These are phyloP conservation scores for Mariannaea elegans DNA, from an alignment of 2,329 filamentous ascomycete genomes.

Conservation along the genomic window DNA sequence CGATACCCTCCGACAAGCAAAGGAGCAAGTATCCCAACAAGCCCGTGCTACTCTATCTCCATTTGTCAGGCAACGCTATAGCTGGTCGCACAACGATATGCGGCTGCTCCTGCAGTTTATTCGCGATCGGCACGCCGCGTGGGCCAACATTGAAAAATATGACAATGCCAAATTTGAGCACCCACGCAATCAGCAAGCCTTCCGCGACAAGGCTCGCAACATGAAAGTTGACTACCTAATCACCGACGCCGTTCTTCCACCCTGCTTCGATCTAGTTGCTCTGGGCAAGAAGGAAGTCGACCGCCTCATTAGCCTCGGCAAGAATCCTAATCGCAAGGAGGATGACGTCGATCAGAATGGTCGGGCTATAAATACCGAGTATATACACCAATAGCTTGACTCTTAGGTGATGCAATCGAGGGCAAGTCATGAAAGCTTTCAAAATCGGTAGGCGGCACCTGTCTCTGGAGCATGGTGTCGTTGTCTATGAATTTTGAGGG, in stretches of 20 bases:
- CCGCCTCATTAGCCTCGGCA: slow-evolving; percentile 51
- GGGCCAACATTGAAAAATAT: slow-evolving; percentile 45
- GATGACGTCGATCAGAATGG: slow-evolving; percentile 54
- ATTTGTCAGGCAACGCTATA: slow-evolving; percentile 38
- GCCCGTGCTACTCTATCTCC: slow-evolving; percentile 35
- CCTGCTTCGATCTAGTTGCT: slow-evolving; percentile 59
- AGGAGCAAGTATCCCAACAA: slow-evolving; percentile 28
- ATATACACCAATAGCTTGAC: no score
- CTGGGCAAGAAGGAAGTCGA: slow-evolving; percentile 60
- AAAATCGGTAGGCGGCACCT: no score
- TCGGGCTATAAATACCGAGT: slow-evolving; percentile 49
- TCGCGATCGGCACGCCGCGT: slow-evolving; percentile 37
- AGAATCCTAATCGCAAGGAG: slow-evolving; percentile 61
- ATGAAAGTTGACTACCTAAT: slow-evolving; percentile 63
- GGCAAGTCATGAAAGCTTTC: no score
- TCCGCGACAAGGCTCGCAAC: slow-evolving; percentile 67
- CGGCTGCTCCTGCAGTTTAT: slow-evolving; percentile 54
- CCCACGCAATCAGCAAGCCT: slow-evolving; percentile 61
- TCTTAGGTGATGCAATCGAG: no score
- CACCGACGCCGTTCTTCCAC: slow-evolving; percentile 54
- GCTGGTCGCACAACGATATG: slow-evolving; percentile 56
- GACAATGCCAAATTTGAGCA: slow-evolving; percentile 50
- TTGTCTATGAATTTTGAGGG: no score
- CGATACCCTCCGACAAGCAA: slow-evolving; percentile 41
- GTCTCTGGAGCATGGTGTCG: no score